A percentile compares a stretch with the other conserved stretches of the same genome.
phyloP scores from a whole-genome alignment of 345 rosid species.

The Melaleuca alternifolia region DNA sequence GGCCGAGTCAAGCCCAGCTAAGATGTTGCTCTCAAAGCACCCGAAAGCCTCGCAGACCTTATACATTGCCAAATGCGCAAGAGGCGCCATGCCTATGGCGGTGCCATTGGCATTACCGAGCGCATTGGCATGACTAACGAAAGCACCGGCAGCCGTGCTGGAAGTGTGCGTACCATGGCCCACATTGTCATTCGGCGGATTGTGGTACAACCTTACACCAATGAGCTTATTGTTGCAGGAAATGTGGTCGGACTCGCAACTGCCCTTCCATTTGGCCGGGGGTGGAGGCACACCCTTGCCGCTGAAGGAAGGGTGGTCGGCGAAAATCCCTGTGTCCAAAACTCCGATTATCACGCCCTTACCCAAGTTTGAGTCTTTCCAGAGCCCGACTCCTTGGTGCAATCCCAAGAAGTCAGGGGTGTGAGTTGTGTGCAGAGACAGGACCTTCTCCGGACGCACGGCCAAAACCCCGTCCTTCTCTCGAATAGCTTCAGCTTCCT shows the following conservation, averaged over 20 bases:
- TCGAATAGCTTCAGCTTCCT: slow-evolving; percentile 20
- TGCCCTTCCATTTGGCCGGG: slow-evolving; percentile 44
- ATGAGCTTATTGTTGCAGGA: slow-evolving; percentile 50
- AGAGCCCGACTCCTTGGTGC: slow-evolving; percentile 11
- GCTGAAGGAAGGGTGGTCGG: slow-evolving; percentile 32
- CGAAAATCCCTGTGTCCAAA: slow-evolving; percentile 34
- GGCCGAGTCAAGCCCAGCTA: slow-evolving; percentile 48
- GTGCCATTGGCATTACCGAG: slow-evolving; percentile 37
- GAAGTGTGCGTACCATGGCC: slow-evolving; percentile 56
- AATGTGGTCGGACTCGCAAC: slow-evolving; percentile 23
- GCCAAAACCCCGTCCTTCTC: slow-evolving; percentile 23
- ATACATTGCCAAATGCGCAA: slow-evolving; percentile 41
- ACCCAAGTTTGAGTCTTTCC: slow-evolving; percentile 27
- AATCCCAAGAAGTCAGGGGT: slow-evolving; percentile 39
- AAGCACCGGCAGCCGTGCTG: slow-evolving; percentile 42
- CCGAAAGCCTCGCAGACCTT: slow-evolving; percentile 22
- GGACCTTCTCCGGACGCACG: slow-evolving; percentile 17
- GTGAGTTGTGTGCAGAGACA: slow-evolving; percentile 35
- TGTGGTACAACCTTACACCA: slow-evolving; percentile 32
- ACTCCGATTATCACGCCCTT: slow-evolving; percentile 38
- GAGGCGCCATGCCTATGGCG: slow-evolving; percentile 45
- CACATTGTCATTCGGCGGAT: slow-evolving; percentile 24
- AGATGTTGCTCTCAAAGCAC: slow-evolving; percentile 26
- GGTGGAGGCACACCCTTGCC: slow-evolving; percentile 28
- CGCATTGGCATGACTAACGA: slow-evolving; percentile 19